phyloP scores from a whole-genome alignment of 208 protist species.

The Wallacemonas sp. region DNA sequence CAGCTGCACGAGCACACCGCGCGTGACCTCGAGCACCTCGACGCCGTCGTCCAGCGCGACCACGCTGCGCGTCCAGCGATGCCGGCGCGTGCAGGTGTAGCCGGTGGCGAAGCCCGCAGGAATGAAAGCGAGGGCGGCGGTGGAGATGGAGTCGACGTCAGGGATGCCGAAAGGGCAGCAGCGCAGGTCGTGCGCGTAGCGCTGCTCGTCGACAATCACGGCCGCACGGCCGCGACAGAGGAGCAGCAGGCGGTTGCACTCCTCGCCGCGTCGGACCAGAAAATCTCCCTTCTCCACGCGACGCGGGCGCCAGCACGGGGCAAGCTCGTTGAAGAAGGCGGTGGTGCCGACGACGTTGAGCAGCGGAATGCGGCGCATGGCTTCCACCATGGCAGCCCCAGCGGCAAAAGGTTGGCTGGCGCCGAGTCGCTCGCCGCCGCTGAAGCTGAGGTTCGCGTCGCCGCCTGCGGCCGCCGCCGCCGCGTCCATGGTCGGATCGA shows the following conservation, averaged over 20 bases:
- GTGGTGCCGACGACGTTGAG: conserved; percentile 28
- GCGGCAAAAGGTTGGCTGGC: too few species aligned
- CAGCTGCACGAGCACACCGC: conserved; percentile 54
- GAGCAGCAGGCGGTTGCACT: conserved; percentile 77
- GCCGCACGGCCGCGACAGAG: conserved; percentile 64
- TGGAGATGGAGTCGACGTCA: conserved; percentile 5
- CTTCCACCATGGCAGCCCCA: conserved; percentile 36
- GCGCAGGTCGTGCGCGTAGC: neutral
- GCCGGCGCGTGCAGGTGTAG: conserved; percentile 80
- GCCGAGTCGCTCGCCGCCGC: too few species aligned
- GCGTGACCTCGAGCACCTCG: conserved; percentile 80
- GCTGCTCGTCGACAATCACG: conserved; percentile 47
- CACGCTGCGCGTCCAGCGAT: conserved; percentile 69
- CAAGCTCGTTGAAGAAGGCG: conserved; percentile 32
- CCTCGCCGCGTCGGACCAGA: conserved; percentile 57
- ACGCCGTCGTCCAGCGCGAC: conserved; percentile 58
- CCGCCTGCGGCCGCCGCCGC: neutral
- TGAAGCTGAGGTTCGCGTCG: neutral
- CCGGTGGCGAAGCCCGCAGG: conserved; percentile 62
- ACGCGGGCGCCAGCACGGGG: conserved; percentile 44
- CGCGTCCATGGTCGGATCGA: neutral
- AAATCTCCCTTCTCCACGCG: conserved; percentile 45
- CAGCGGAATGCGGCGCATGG: conserved; percentile 47
- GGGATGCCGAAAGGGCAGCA: conserved; percentile 11
- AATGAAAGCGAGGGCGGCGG: conserved; percentile 20